Evolutionary conservation across 306 rosid species (phyloP), one percentile per base, ranked within the genome.

Genomic region (Casuarina glauca): DNA sequence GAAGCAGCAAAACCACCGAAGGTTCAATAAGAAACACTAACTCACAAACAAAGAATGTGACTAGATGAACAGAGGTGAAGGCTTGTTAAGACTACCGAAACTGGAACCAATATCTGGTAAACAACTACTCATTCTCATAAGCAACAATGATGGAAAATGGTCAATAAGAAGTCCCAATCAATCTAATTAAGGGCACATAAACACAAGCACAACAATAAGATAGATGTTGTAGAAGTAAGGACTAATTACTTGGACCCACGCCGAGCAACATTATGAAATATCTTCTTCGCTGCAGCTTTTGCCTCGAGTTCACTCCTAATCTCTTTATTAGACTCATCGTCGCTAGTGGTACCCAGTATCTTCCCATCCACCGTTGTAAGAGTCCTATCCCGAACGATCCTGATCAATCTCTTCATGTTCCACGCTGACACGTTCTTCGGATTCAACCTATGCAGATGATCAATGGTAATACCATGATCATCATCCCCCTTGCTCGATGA

Each of bases 331-430:
- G 82, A 49, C 63, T 88, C 95, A 58, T 93, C 93, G 4, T 71
- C 91, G 32, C 7, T 4, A 3, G 83, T n/a, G 3, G 89, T 41
- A 77, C 86, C 86, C 74, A 79, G 55, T 73, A 87, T 74, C 74
- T 87, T 92, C 76, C 91, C 97, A 73, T 91, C 93, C 57, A 91
- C 69, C 15, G 98, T 93, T 9, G 92, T 38, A 66, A 91, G 87
- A 44, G 91, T 43, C 13, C 98, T 97, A 13, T 87, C 80, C 20
- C 91, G 79, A 70, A 93, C 93, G 41, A 91, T 90, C 72, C 83
- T 91, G 83, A 93, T 87, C 36, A 93, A 78, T 84, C 98, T 90
- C 84, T 93, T 93, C 98, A 93, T 93, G 73, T 93, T 93, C 98
- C 98, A 93, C 0, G 98, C 97, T 26, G 98, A 93, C 3, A 93